Percentiles rank a stretch among this genome's conserved stretches.
Conservation (phyloP, 768 basidiomycete genomes). For the Peribolospora baueri region DNA sequence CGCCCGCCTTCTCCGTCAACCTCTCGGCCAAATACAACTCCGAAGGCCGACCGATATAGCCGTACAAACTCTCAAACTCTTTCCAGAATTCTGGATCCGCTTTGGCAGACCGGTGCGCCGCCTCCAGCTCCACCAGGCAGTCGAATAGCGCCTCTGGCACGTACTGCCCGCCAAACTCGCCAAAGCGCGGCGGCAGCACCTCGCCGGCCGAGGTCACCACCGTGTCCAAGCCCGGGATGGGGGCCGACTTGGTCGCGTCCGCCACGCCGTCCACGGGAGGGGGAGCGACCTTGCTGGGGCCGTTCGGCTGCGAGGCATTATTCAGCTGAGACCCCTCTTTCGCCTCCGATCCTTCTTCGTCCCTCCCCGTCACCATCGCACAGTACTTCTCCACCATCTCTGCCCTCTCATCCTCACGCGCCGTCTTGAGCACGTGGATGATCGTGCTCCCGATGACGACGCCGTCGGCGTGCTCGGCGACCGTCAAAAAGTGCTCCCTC, state of each 20-base stretch:
- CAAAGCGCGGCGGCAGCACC: constrained; percentile 59
- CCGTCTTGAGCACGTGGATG: constrained; percentile 50
- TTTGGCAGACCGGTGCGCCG: constrained; percentile 64
- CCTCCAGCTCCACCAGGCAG: constrained; percentile 64
- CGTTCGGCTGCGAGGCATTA: constrained; percentile 2
- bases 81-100: constrained; percentile 76
- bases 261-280: constrained; percentile 1
- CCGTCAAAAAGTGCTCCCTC: constrained; percentile 61
- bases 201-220: constrained; percentile 10
- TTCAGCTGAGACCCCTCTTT: background rate
- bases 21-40: constrained; percentile 76
- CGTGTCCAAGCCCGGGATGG: constrained; percentile 3
- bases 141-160: constrained; percentile 93
- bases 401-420: constrained; percentile 24
- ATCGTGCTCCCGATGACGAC: constrained; percentile 81
- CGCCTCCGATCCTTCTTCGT: background rate
- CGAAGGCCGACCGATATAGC: constrained; percentile 87
- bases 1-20: constrained; percentile 66
- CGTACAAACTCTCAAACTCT: constrained; percentile 64
- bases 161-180: constrained; percentile 89
- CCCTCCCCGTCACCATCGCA: constrained; percentile 31
- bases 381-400: constrained; percentile 47
- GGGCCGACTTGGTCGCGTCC: background rate
- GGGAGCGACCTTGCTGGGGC: background rate
- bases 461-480: constrained; percentile 76